Base-by-base conservation (phyloP, 1,284 basidiomycete species). In the Neotropicomus parvogracilis region DNA sequence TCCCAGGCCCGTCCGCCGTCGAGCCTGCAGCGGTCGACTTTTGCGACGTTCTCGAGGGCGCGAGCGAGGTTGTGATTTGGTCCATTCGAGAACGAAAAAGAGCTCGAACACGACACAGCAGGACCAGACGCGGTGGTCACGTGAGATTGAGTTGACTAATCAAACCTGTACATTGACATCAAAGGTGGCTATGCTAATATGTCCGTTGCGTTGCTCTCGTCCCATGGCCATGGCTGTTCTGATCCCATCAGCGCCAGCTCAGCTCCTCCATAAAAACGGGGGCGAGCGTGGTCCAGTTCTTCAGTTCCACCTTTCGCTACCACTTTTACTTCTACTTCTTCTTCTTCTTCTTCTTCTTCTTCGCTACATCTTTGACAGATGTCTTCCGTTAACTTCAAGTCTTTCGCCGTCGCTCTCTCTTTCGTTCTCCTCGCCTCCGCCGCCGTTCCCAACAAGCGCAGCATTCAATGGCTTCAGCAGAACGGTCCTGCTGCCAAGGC, bases 11-110 rank as follows among this genome's bases (percentile, higher is more conserved):
- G 59, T 83, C 82, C 24, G 73, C 70, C 29, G 77, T 66, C 21
- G 61, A 68, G 16, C 77, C 75, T 8, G 80, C 54, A 2, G 75
- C 70, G 41, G 75, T 68, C 3, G 80, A 70, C 65, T 89, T 85
- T 51, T 72, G 68, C 24, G 79, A 63, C 3, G 74, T 64, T 57
- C 81, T 73, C 48, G 81, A 70, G 36, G 83, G 79, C 2, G 74
- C 80, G 36, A 85, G 75, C 41, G 83, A 78, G 17, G 81, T 72
- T 2, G 82, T 84, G 59, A 86, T 72, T 67, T 88, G 85, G 60
- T 88, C 85, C 85, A 88, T 88, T 43, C n/a, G n/a, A n/a, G n/a
- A n/a, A n/a, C n/a, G n/a, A n/a, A n/a, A n/a, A n/a, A n/a, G n/a
- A n/a, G n/a, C 24, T 24, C 24, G 24, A 24, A 24, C 24, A 8